Conservation (phyloP, 345 rosid genomes). For the Camelina laxa region DNA sequence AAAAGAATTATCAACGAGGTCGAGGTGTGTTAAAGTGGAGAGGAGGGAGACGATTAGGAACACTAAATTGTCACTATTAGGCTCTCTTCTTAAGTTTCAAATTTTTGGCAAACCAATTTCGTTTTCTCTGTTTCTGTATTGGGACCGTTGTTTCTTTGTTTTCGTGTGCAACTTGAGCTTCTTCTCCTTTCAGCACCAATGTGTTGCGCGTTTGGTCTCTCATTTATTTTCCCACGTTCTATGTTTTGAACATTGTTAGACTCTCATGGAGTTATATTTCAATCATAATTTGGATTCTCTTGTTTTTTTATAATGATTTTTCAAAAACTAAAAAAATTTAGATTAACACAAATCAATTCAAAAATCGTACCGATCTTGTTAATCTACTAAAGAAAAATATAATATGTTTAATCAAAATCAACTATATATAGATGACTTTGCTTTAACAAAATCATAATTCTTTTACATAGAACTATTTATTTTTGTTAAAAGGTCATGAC, state of each 20-base stretch:
- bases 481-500: too few species aligned
- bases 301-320: too few species aligned
- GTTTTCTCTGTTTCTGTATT: conserved; percentile 10
- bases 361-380: too few species aligned
- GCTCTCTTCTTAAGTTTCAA: conserved; percentile 8
- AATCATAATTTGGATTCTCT: too few species aligned
- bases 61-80: conserved; percentile 43
- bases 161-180: conserved; percentile 45
- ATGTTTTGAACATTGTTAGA: conserved; percentile 16
- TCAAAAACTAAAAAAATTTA: too few species aligned
- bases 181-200: not conserved
- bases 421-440: too few species aligned
- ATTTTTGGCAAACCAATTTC: not conserved
- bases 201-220: not conserved
- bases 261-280: too few species aligned
- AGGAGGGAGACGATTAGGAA: conserved; percentile 31
- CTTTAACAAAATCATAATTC: too few species aligned
- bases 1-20: conserved; percentile 1
- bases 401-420: too few species aligned
- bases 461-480: too few species aligned
- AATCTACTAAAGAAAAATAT: too few species aligned
- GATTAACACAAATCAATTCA: too few species aligned
- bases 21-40: not conserved
- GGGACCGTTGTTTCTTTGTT: conserved; percentile 11
- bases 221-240: not conserved